A percentile compares a stretch with the other conserved stretches of the same genome.
phyloP scores from a whole-genome alignment of 805 yeast species.

The Scheffersomyces stipitis region DNA sequence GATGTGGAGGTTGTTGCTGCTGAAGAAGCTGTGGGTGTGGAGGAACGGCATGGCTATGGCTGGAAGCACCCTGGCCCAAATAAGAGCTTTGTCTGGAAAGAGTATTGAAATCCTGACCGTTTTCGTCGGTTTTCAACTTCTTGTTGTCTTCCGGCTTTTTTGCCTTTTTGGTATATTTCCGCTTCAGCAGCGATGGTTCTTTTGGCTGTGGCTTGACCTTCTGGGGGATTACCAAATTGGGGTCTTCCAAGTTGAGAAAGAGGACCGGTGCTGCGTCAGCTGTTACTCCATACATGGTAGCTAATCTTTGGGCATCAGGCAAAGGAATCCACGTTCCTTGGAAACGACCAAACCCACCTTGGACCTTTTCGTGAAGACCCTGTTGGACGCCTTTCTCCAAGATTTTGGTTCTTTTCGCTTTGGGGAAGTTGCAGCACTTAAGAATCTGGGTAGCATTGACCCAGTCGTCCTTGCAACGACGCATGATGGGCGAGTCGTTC shows the following conservation, averaged over 20 bases:
- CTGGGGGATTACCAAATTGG: slow-evolving; percentile 33
- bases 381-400: slow-evolving; percentile 91
- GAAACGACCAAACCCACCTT: slow-evolving; percentile 95
- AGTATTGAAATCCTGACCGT: slow-evolving; percentile 16
- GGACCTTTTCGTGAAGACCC: slow-evolving; percentile 88
- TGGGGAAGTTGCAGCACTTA: slow-evolving; percentile 91
- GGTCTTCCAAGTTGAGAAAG: slow-evolving; percentile 36
- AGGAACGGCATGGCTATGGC: slow-evolving; percentile 28
- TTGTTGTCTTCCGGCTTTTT: slow-evolving; percentile 60
- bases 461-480: slow-evolving; percentile 91
- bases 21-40: slow-evolving; percentile 39
- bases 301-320: slow-evolving; percentile 57
- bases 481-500: slow-evolving; percentile 78
- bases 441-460: slow-evolving; percentile 95
- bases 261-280: slow-evolving; percentile 43
- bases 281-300: slow-evolving; percentile 38
- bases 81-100: slow-evolving; percentile 11
- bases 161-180: slow-evolving; percentile 56
- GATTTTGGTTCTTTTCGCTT: slow-evolving; percentile 89
- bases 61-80: slow-evolving; percentile 7
- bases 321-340: slow-evolving; percentile 98
- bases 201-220: slow-evolving; percentile 34
- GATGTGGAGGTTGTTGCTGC: slow-evolving; percentile 33
- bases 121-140: slow-evolving; percentile 44
- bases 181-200: slow-evolving; percentile 42